A percentile compares a stretch with the other conserved stretches of the same genome.
Evolutionary conservation across 2,329 filamentous ascomycete species (phyloP).

Genomic region (Ploettnerulaceae sp.): DNA sequence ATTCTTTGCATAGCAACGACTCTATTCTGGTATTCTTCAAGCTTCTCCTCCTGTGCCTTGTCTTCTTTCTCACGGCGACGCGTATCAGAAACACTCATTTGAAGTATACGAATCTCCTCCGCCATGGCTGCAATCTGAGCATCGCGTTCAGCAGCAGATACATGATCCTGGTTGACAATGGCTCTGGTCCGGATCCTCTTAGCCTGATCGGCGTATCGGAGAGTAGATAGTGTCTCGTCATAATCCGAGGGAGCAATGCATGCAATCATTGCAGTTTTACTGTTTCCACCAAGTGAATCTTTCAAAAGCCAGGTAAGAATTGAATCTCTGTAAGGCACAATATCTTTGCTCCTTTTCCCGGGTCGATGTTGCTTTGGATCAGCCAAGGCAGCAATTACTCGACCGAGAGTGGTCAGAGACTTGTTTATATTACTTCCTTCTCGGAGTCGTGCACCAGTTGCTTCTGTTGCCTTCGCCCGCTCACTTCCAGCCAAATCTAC

Average conservation of each 20-base stretch:
- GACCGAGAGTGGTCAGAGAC: slow-evolving; percentile 88
- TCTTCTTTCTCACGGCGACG: slow-evolving; percentile 69
- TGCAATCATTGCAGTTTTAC: slow-evolving; percentile 98
- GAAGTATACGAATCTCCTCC: slow-evolving; percentile 83
- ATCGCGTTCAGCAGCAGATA: slow-evolving; percentile 88
- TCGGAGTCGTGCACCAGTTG: slow-evolving; percentile 81
- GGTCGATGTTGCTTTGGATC: slow-evolving; percentile 58
- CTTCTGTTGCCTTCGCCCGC: slow-evolving; percentile 90
- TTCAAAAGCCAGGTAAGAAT: slow-evolving; percentile 82
- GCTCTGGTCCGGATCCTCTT: slow-evolving; percentile 95
- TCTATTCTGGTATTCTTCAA: slow-evolving; percentile 92
- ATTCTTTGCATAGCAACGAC: slow-evolving; percentile 87
- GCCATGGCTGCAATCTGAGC: slow-evolving; percentile 93
- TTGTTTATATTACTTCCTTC: slow-evolving; percentile 99
- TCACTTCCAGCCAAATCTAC: slow-evolving; percentile 95
- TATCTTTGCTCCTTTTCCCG: slow-evolving; percentile 60
- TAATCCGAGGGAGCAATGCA: slow-evolving; percentile 95
- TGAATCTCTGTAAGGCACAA: slow-evolving; percentile 91
- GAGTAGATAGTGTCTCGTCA: slow-evolving; percentile 91
- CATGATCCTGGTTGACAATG: slow-evolving; percentile 90
- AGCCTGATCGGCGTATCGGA: slow-evolving; percentile 95
- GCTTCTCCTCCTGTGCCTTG: slow-evolving; percentile 63
- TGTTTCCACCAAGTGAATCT: slow-evolving; percentile 92
- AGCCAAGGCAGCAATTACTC: slow-evolving; percentile 86
- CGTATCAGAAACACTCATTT: slow-evolving; percentile 66